A percentile compares a stretch with the other conserved stretches of the same genome.
Evolutionary conservation across 768 basidiomycete genomes (phyloP).

Genomic region (Termitomyces sp.): DNA sequence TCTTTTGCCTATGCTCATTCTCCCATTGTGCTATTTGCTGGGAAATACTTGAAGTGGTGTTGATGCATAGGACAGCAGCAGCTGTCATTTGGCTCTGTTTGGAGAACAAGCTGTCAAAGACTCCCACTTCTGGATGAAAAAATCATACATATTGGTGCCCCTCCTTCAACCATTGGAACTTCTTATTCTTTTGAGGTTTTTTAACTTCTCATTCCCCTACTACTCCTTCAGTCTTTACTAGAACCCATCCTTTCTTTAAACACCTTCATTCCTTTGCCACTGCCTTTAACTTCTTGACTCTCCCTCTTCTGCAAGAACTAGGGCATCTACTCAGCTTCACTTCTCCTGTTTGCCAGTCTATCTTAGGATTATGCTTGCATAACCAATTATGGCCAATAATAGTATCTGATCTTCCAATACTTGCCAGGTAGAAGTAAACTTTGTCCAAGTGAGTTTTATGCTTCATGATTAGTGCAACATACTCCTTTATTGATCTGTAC

Average conservation of each 20-base stretch:
- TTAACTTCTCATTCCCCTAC: background rate
- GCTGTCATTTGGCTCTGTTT: background rate
- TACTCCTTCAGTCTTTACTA: background rate
- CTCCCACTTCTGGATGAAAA: background rate
- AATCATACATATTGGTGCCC: background rate
- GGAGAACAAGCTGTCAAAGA: background rate
- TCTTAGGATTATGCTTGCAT: background rate
- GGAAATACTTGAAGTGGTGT: background rate
- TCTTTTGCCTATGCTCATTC: background rate
- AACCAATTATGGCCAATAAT: slow-evolving; percentile 3
- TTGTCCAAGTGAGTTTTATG: background rate
- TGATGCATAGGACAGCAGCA: background rate
- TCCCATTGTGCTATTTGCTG: background rate
- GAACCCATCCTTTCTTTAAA: too few relatives aligned
- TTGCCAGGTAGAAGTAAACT: background rate
- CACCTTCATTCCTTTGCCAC: background rate
- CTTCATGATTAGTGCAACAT: background rate
- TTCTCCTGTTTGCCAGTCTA: background rate
- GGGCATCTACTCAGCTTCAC: background rate
- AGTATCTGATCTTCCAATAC: background rate
- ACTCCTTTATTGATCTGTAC: background rate
- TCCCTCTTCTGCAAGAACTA: background rate
- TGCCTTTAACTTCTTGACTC: background rate
- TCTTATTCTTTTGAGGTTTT: background rate
- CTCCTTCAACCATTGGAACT: background rate